Evolutionary conservation across 139 green algal genomes (phyloP).

Genomic region (Medakamo hakoo): DNA sequence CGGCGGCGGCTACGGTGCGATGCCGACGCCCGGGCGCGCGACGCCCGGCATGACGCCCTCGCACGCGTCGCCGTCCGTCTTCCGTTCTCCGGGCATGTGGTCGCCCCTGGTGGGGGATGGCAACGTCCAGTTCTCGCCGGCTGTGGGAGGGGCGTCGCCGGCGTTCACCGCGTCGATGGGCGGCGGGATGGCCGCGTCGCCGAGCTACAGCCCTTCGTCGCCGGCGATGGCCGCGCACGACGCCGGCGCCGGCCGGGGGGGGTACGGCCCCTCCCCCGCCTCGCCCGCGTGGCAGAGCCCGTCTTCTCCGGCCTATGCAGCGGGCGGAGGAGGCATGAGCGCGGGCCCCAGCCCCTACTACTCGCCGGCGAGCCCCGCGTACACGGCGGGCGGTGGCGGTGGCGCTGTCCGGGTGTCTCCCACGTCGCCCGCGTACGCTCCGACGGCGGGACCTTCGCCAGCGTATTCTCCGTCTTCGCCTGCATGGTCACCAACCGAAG

Average conservation of each 20-base stretch:
- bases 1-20: not conserved
- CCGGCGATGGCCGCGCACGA: conserved; percentile 16
- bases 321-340: too few relatives aligned
- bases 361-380: conserved; percentile 37
- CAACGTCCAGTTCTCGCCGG: conserved; percentile 39
- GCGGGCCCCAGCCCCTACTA: too few relatives aligned
- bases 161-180: conserved; percentile 12
- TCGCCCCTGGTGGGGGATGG: conserved; percentile 37
- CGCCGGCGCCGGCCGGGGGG: too few relatives aligned
- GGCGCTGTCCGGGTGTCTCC: not conserved
- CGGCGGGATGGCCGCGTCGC: conserved; percentile 6
- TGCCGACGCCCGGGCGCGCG: conserved; percentile 35
- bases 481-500: conserved; percentile 12
- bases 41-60: conserved; percentile 11
- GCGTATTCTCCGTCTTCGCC: conserved; percentile 26
- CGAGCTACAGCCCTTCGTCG: conserved; percentile 38
- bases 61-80: conserved; percentile 26
- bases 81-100: conserved; percentile 24
- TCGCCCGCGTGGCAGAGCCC: conserved; percentile 42
- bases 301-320: conserved; percentile 30
- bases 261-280: conserved; percentile 53
- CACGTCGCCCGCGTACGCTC: conserved; percentile 7
- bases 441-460: conserved; percentile 2
- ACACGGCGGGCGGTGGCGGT: conserved; percentile 7
- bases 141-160: conserved; percentile 24